Conservation (phyloP, 2,329 filamentous ascomycete species). For the Colletotrichum limetticola region DNA sequence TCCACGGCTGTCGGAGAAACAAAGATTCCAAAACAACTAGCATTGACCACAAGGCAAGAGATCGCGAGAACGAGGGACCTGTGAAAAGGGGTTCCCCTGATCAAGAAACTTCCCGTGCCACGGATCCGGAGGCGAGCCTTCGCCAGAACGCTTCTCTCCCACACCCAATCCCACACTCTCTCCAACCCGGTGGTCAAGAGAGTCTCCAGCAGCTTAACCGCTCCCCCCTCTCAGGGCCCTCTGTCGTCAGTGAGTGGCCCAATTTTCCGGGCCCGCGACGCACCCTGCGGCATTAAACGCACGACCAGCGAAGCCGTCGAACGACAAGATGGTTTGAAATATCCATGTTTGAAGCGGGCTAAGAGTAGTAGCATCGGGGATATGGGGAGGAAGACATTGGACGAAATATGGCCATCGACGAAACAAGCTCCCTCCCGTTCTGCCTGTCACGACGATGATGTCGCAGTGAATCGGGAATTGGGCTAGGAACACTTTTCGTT, state of each 20-base stretch:
- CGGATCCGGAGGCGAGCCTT: slow-evolving; percentile 8
- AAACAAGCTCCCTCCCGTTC: slow-evolving; percentile 22
- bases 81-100: slow-evolving; percentile 15
- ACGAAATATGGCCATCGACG: slow-evolving; percentile 27
- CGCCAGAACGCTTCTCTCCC: background rate
- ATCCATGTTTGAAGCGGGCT: slow-evolving; percentile 30
- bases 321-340: slow-evolving; percentile 33
- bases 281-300: slow-evolving; percentile 32
- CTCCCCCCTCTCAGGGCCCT: background rate
- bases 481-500: background rate
- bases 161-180: too few species aligned
- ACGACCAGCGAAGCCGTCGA: slow-evolving; percentile 33
- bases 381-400: slow-evolving; percentile 12
- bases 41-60: background rate
- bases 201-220: background rate
- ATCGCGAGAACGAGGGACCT: slow-evolving; percentile 4
- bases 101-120: slow-evolving; percentile 19
- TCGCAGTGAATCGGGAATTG: background rate
- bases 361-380: slow-evolving; percentile 23
- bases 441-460: slow-evolving; percentile 5
- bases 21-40: slow-evolving; percentile 6
- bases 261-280: slow-evolving; percentile 12
- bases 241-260: slow-evolving; percentile 3
- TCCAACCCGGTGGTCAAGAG: too few species aligned
- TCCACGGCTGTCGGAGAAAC: slow-evolving; percentile 11